phyloP scores from a whole-genome alignment of 2,329 filamentous ascomycete species.

The Fusarium scirpi region DNA sequence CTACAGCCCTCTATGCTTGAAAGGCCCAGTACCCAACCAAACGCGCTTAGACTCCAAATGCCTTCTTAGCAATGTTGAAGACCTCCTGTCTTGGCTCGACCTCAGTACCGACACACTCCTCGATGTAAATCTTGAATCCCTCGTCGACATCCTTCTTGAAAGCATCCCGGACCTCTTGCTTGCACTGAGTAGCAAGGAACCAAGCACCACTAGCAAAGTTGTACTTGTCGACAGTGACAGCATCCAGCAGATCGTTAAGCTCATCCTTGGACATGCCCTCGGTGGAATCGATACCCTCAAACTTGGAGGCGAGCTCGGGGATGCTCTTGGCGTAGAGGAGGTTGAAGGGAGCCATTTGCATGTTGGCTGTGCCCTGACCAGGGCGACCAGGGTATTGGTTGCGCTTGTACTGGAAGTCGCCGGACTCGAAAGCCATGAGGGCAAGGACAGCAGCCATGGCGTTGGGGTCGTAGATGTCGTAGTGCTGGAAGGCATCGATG shows the following conservation, averaged over 20 bases:
- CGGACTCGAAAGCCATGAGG: conserved; percentile 78
- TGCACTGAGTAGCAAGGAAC: conserved; percentile 63
- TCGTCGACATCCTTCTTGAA: conserved; percentile 55
- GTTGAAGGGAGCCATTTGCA: conserved; percentile 62
- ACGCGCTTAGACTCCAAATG: conserved; percentile 53
- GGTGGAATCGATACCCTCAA: conserved; percentile 46
- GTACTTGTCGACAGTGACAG: conserved; percentile 62
- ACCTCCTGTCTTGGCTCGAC: conserved; percentile 53
- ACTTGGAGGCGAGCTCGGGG: conserved; percentile 52
- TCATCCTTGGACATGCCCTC: conserved; percentile 49
- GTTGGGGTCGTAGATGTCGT: conserved; percentile 64
- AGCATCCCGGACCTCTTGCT: conserved; percentile 45
- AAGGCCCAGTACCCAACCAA: background rate
- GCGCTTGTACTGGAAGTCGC: conserved; percentile 76
- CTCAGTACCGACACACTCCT: conserved; percentile 58
- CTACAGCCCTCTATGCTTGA: background rate
- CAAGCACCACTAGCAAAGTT: conserved; percentile 67
- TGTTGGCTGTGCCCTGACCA: conserved; percentile 77
- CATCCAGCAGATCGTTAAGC: conserved; percentile 57
- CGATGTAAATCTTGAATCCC: conserved; percentile 60
- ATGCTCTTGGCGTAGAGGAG: conserved; percentile 61
- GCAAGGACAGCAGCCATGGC: conserved; percentile 78
- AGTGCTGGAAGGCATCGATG: conserved; percentile 65
- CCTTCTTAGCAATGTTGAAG: conserved; percentile 61
- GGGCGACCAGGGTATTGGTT: conserved; percentile 69